Base-by-base conservation (phyloP, 306 rosid genomes). In the Potentilla sterilis region DNA sequence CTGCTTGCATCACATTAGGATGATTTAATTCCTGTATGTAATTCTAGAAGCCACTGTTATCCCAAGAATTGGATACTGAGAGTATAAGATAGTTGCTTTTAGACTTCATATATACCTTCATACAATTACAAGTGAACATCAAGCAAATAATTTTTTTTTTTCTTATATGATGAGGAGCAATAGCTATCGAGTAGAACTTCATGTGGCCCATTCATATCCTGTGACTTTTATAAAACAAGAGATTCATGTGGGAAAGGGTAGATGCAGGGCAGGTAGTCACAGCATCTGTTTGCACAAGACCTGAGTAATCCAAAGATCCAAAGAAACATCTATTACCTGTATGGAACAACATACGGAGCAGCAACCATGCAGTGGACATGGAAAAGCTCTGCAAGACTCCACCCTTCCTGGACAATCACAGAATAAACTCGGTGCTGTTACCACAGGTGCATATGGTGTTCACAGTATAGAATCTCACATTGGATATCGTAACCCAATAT, bases 261-360 rank as follows among this genome's bases (percentile, higher is more conserved):
- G 11, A 44, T 68, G 32, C 55, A 22, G 7, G 21, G 14, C 7
- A 43, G 37, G 8, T 4, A 2, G 40, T 22, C 38, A 22, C 55
- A 22, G 24, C 32, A 22, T 46, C 59, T 32, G 22, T 18, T 35
- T 40, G 22, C 44, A 61, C 61, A 12, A 16, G 22, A 6, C 13
- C 7, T 49, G 73, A 62, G 64, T 54, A 58, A 28, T 77, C 70
- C 34, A 77, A 14, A 64, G 42, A 64, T 67, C 43, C 2, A 41
- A 71, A 12, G 68, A 46, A 35, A 37, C 62, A 57, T 49, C 2
- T 22, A 48, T 65, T 81, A 88, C 96, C 96, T 88, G 82, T 92
- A 92, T 11, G 97, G 96, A 85, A 91, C 96, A 58, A 87, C 92
- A 67, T 91, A 88, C 43, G 96, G 96, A 49, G 96, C 97, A 83